Evolutionary conservation across 169 alveolate genomes (phyloP).

Genomic region (Eimeria falciformis): DNA sequence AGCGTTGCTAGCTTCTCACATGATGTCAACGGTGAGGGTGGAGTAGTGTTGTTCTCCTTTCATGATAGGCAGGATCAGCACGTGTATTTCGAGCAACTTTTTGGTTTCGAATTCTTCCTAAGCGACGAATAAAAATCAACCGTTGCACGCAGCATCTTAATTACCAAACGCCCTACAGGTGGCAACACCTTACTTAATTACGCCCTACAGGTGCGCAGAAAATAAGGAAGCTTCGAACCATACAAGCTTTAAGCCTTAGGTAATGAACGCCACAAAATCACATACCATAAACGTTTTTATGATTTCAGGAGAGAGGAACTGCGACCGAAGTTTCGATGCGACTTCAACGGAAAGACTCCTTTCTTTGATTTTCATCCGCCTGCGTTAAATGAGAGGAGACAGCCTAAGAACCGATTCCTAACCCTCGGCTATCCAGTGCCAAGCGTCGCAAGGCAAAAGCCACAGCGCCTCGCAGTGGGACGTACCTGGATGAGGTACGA

Average conservation of each 20-base stretch:
- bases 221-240: no score
- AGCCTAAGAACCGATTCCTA: no score
- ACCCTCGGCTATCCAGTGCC: no score
- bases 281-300: slow-evolving; percentile 13
- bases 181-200: no score
- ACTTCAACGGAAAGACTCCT: slow-evolving; percentile 44
- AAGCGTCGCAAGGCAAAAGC: no score
- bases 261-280: no score
- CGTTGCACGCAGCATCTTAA: no score
- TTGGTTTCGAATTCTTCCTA: slow-evolving; percentile 18
- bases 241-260: no score
- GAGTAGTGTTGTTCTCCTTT: neutral
- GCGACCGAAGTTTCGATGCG: slow-evolving; percentile 50
- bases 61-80: slow-evolving; percentile 16
- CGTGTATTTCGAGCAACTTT: slow-evolving; percentile 13
- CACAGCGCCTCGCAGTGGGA: no score
- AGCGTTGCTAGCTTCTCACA: neutral
- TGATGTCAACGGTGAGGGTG: slow-evolving; percentile 12
- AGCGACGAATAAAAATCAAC: no score
- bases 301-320: neutral
- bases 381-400: neutral
- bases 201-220: no score
- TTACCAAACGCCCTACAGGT: no score
- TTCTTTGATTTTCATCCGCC: slow-evolving; percentile 26
- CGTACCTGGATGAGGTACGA: neutral